Evolutionary conservation across 768 basidiomycete genomes (phyloP).

Genomic region (Naganishia vaughanmartiniae): DNA sequence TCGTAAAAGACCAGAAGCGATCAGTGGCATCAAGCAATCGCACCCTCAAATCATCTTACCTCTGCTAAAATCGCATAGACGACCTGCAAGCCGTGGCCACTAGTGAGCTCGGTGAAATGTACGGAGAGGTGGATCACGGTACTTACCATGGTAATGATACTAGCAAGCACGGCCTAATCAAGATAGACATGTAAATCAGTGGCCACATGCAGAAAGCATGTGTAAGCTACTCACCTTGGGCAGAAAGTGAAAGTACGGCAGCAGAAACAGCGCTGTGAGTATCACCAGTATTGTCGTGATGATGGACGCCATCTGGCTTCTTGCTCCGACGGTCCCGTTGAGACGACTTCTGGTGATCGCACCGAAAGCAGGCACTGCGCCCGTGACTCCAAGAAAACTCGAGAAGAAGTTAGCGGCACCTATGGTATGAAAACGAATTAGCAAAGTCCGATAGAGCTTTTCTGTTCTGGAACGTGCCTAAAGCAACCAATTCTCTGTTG

Average conservation of each 20-base stretch:
- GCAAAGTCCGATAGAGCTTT: background rate
- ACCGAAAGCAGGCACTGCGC: constrained; percentile 86
- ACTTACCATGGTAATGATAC: constrained; percentile 65
- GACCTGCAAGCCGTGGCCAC: constrained; percentile 53
- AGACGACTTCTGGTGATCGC: constrained; percentile 76
- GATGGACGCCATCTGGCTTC: constrained; percentile 78
- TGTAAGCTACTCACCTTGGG: constrained; percentile 68
- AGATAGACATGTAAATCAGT: constrained; percentile 6
- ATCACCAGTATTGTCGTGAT: constrained; percentile 72
- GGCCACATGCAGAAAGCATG: background rate
- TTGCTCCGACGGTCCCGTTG: constrained; percentile 81
- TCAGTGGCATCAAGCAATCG: background rate
- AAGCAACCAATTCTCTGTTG: constrained; percentile 90
- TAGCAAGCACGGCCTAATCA: constrained; percentile 39
- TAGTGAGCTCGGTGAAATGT: constrained; percentile 13
- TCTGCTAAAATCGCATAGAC: constrained; percentile 80
- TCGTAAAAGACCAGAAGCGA: background rate
- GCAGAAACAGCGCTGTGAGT: constrained; percentile 81
- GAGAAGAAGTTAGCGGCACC: constrained; percentile 73
- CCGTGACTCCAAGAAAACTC: constrained; percentile 68
- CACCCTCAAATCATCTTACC: constrained; percentile 42
- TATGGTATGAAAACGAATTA: constrained; percentile 29
- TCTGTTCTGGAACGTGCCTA: constrained; percentile 54
- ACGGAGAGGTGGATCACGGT: background rate
- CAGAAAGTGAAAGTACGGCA: constrained; percentile 78